These are phyloP conservation scores for Aristolochia californica DNA, from an alignment of 164 flowering plant genomes.

Conservation along the genomic window DNA sequence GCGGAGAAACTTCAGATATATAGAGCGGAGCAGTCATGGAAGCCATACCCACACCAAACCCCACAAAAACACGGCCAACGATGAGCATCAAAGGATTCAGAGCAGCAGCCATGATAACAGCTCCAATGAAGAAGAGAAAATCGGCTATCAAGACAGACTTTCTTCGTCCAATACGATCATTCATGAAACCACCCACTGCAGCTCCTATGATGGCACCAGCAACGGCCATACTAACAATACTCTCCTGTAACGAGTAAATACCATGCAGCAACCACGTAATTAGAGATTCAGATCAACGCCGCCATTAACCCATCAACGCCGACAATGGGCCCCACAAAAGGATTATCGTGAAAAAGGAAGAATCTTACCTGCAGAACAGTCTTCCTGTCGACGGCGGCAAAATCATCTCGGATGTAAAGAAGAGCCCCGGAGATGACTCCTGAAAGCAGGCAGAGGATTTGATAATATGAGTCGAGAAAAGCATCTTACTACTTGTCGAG, in stretches of 20 bases:
- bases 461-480: too few relatives aligned
- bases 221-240: conserved; percentile 59
- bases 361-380: conserved; percentile 7
- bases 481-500: background rate
- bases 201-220: conserved; percentile 70
- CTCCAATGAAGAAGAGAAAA: conserved; percentile 50
- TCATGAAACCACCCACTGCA: conserved; percentile 53
- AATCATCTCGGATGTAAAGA: conserved; percentile 10
- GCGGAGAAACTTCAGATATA: conserved; percentile 62
- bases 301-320: too few relatives aligned
- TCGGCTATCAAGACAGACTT: conserved; percentile 36
- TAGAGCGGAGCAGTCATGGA: conserved; percentile 63
- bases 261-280: too few relatives aligned
- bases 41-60: conserved; percentile 67
- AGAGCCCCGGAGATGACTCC: conserved; percentile 14
- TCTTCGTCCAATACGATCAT: conserved; percentile 38
- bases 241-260: conserved; percentile 27
- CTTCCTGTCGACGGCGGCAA: conserved; percentile 4
- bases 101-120: conserved; percentile 54
- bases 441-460: background rate
- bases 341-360: too few relatives aligned
- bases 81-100: conserved; percentile 35
- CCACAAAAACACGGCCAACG: conserved; percentile 44
- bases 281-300: too few relatives aligned
- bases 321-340: too few relatives aligned